Conservation (phyloP, 2,329 filamentous ascomycete genomes). For the Penicillium sp. region DNA sequence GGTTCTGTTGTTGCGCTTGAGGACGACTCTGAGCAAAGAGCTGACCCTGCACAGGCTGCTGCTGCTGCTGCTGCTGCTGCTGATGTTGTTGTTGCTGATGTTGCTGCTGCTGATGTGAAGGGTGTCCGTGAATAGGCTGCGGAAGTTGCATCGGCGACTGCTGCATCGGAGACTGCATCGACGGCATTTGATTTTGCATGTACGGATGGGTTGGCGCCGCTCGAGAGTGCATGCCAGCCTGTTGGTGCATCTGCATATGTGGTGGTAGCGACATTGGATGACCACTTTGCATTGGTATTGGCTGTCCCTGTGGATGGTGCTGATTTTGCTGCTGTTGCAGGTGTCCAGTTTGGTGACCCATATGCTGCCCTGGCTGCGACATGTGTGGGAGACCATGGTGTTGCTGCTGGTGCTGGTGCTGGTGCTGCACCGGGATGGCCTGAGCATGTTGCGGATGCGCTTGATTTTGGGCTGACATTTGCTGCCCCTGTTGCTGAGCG, state of each 20-base stretch:
- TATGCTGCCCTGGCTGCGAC: constrained; percentile 12
- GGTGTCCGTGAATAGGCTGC: constrained; percentile 17
- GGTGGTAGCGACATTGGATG: constrained; percentile 26
- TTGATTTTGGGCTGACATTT: constrained; percentile 14
- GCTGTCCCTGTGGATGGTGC: constrained; percentile 13
- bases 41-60: not conserved
- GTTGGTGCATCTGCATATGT: constrained; percentile 29
- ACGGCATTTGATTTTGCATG: constrained; percentile 24
- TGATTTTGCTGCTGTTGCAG: constrained; percentile 15
- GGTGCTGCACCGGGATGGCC: constrained; percentile 10
- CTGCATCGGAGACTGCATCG: constrained; percentile 26
- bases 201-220: constrained; percentile 22
- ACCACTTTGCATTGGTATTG: constrained; percentile 15
- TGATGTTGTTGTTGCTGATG: constrained; percentile 12
- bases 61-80: too few species aligned
- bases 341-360: constrained; percentile 15
- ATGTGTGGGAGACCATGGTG: constrained; percentile 14
- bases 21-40: constrained; percentile 1
- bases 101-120: constrained; percentile 19
- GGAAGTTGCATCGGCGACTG: constrained; percentile 20
- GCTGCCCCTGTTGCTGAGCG: constrained; percentile 10
- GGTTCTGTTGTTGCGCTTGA: constrained; percentile 15
- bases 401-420: constrained; percentile 8
- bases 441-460: constrained; percentile 16
- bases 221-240: constrained; percentile 21